These are phyloP conservation scores for Tillandsia fasciculata DNA, from an alignment of 176 grass and related monocot genomes.

Conservation along the genomic window DNA sequence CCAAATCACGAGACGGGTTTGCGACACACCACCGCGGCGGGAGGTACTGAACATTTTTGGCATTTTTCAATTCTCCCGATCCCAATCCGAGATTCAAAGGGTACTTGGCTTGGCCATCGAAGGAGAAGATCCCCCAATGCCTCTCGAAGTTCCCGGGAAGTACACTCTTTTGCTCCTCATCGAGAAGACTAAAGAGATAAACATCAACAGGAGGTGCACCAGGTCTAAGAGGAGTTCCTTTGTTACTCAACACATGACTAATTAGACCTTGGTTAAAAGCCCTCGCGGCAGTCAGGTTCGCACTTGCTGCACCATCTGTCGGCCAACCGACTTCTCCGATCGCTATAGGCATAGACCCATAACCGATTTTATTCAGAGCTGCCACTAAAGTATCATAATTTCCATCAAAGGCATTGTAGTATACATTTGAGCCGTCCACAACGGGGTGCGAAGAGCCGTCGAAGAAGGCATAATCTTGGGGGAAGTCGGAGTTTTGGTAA, in stretches of 20 bases:
- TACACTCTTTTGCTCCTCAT: constrained; percentile 73
- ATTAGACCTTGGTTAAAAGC: constrained; percentile 89
- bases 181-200: constrained; percentile 85
- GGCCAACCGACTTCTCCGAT: constrained; percentile 96
- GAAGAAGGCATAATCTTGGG: constrained; percentile 97
- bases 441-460: constrained; percentile 86
- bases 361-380: constrained; percentile 75
- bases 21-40: constrained; percentile 75
- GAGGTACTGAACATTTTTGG: constrained; percentile 72
- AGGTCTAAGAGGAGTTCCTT: constrained; percentile 74
- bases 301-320: constrained; percentile 76
- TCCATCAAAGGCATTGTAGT: constrained; percentile 95
- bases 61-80: constrained; percentile 55
- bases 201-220: constrained; percentile 65
- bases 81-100: constrained; percentile 69
- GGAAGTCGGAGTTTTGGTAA: constrained; percentile 78
- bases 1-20: constrained; percentile 41
- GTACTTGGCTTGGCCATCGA: constrained; percentile 94
- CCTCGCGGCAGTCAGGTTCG: constrained; percentile 81
- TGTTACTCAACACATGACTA: constrained; percentile 57
- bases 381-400: constrained; percentile 87
- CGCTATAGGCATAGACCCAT: constrained; percentile 60
- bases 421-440: constrained; percentile 70
- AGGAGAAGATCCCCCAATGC: constrained; percentile 92
- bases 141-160: constrained; percentile 86